Conservation (phyloP, 1,284 basidiomycete genomes). For the Cryptococcus deneoformans region DNA sequence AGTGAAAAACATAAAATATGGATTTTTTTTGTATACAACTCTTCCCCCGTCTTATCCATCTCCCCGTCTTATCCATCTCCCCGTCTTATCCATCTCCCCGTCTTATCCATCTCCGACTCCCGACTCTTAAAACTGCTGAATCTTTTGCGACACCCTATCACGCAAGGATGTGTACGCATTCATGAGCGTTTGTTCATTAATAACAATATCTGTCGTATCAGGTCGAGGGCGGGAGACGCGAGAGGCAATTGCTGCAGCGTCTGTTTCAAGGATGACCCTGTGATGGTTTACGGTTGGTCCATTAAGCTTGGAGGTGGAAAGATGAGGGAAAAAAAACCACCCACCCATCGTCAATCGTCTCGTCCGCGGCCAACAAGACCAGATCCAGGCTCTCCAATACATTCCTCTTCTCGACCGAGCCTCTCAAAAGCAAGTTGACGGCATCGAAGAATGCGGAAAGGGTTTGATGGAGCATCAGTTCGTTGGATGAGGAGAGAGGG, state of each 20-base stretch:
- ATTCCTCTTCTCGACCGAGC: conserved; percentile 92
- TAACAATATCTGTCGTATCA: conserved; percentile 93
- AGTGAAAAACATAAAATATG: no score
- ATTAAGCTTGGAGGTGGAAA: no score
- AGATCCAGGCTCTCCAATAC: conserved; percentile 94
- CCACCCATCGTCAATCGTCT: conserved; percentile 97
- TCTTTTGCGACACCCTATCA: background rate
- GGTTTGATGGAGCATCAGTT: conserved; percentile 88
- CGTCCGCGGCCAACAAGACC: conserved; percentile 89
- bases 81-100: no score
- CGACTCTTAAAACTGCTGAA: conserved; percentile 12
- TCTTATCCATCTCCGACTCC: no score
- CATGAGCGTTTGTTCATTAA: conserved; percentile 97
- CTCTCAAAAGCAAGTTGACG: conserved; percentile 76
- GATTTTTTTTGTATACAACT: no score
- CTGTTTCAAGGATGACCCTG: conserved; percentile 97
- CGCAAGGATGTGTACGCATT: conserved; percentile 61
- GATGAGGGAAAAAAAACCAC: conserved; percentile 34
- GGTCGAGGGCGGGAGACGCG: conserved; percentile 89
- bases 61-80: no score
- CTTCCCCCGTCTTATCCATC: no score
- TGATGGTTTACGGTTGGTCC: background rate
- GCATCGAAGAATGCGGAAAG: conserved; percentile 85
- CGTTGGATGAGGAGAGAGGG: conserved; percentile 79
- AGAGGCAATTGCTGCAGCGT: conserved; percentile 90